Evolutionary conservation across 2,329 filamentous ascomycete genomes (phyloP).

Genomic region (Colletotrichum camelliae): DNA sequence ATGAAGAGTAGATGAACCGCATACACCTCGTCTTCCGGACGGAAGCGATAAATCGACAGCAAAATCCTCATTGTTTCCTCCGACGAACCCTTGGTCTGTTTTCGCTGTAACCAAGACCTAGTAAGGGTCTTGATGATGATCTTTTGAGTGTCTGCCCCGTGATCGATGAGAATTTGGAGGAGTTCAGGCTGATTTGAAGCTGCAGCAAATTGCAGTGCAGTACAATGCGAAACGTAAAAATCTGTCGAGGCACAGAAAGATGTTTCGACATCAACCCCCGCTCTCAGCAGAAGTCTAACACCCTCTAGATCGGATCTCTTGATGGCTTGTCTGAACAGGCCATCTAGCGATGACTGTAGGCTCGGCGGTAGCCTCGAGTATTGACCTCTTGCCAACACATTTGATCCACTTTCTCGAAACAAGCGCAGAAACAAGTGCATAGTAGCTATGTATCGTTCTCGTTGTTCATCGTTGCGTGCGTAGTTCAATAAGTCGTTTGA

Average conservation of each 20-base stretch:
- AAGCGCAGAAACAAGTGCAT: rapidly evolving
- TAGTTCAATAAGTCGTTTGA: too few species aligned
- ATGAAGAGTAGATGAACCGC: rapidly evolving
- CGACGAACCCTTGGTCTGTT: rapidly evolving
- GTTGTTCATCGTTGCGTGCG: too few species aligned
- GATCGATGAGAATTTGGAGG: rapidly evolving
- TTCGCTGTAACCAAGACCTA: background rate
- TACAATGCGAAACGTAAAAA: rapidly evolving
- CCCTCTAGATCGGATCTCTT: background rate
- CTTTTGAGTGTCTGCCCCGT: background rate
- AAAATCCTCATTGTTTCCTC: background rate
- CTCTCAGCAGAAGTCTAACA: background rate
- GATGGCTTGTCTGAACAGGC: background rate
- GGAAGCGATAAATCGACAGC: background rate
- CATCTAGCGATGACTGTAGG: background rate
- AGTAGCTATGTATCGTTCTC: rapidly evolving
- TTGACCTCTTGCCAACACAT: rapidly evolving
- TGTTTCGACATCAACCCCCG: background rate
- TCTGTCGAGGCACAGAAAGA: background rate
- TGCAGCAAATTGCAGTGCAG: background rate
- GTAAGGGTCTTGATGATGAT: background rate
- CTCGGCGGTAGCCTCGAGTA: background rate
- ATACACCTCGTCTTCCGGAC: rapidly evolving
- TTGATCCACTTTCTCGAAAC: background rate
- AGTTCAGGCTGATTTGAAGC: rapidly evolving